Conservation (phyloP, 164 flowering plant genomes). For the Chimonanthus salicifolius region DNA sequence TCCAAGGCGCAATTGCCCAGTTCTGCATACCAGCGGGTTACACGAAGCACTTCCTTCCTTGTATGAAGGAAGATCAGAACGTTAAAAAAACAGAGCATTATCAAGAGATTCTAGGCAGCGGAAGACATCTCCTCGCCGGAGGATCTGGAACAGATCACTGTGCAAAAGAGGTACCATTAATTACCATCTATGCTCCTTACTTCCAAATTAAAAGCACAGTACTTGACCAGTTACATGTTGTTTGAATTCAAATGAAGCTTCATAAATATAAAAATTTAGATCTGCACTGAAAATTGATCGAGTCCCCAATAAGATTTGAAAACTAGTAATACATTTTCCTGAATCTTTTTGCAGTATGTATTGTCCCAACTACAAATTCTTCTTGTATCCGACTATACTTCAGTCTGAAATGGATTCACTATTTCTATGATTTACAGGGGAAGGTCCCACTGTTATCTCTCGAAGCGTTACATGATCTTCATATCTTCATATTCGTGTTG, state of each 20-base stretch:
- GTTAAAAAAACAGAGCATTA: background rate
- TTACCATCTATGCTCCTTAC: background rate
- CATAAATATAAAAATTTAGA: too few species aligned
- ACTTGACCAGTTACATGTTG: background rate
- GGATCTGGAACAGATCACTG: constrained; percentile 21
- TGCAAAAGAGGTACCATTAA: constrained; percentile 1
- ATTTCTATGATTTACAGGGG: constrained; percentile 34
- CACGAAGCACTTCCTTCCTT: constrained; percentile 45
- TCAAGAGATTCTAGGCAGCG: constrained; percentile 5
- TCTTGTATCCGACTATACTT: too few species aligned
- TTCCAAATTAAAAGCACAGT: background rate
- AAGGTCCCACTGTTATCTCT: constrained; percentile 64
- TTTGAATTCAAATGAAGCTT: too few species aligned
- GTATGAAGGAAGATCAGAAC: constrained; percentile 16
- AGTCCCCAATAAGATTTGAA: too few species aligned
- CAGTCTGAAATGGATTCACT: too few species aligned
- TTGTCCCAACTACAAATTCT: too few species aligned
- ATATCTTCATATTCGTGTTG: constrained; percentile 81
- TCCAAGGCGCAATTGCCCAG: constrained; percentile 34
- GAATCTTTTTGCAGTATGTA: too few species aligned
- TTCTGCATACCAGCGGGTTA: constrained; percentile 40
- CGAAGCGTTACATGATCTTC: constrained; percentile 78
- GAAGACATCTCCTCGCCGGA: constrained; percentile 33
- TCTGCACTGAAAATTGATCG: too few species aligned
- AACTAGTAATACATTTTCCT: too few species aligned